Evolutionary conservation across 2,329 filamentous ascomycete species (phyloP), one percentile per base, ranked within the genome.

Genomic region (Periglandula ipomoeae): DNA sequence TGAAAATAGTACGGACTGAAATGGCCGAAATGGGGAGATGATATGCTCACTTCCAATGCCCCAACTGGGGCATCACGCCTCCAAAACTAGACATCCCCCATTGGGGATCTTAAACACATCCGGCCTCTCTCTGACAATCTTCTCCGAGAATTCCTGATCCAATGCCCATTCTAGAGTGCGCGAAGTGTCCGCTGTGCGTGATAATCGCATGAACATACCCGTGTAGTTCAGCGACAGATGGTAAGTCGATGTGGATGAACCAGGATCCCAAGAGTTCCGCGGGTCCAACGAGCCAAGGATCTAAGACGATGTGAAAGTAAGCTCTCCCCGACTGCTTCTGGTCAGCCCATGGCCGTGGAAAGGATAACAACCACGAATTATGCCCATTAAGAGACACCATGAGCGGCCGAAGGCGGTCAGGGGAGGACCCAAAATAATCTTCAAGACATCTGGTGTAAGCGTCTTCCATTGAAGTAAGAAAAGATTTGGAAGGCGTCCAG

Each of bases 361-460:
- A 59, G 6, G 63, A 65, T 27, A 66, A 49, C 2, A 67, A 51
- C 64, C 64, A 67, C 27, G 61, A 61, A 15, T 61, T 61, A 41
- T 67, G 64, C 5, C 62, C 63, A 45, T 67, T 67, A 6, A 66
- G 51, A 7, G 55, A 59, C 0, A 63, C 65, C 15, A 65, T 42
- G 6, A 64, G 52, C 0, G 65, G 63, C 27, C 58, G 51, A 17
- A 50, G 49, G 17, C 47, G 48, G 45, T 47, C 50, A n/a, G 50
- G 47, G 47, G 39, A 52, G 22, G 47, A 26, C 24, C 32, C 39
- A 40, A 52, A 52, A 47, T 52, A 46, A 24, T 52, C 35, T 49
- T 52, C 50, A 52, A 52, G 50, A 50, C 47, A 52, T 52, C 27
- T 49, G 39, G 37, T 47, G 44, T 47, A 37, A 46, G 44, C 41